Evolutionary conservation across 2,329 filamentous ascomycete genomes (phyloP), one percentile per base, ranked within the genome.

Genomic region (Aspergillus sp.): DNA sequence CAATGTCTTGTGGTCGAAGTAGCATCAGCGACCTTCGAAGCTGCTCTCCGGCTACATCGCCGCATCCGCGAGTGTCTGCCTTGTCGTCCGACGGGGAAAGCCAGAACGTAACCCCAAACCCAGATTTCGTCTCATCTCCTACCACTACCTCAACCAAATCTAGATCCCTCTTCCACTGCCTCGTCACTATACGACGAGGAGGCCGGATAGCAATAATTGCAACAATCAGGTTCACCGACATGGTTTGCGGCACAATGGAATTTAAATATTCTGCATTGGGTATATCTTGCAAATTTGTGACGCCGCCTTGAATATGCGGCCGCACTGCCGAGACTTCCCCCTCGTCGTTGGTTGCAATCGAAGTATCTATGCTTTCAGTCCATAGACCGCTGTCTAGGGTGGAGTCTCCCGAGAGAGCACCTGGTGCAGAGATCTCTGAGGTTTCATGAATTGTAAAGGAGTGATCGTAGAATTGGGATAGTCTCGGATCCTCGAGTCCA

Each of bases 91-190:
- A 54, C 2, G 78, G 73, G 4, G 81, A 75, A 2, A 96, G 77
- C 93, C 93, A 98, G 71, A 96, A 91, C 3, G 89, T 93, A 55
- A 97, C 80, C 26, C 82, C 85, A 74, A 97, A 96, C 2, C 89
- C 89, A 0, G 90, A 85, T 62, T 82, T 85, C 0, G 92, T 96
- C 51, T 96, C 90, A 71, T 98, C 93, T 5, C 90, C 93, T 1
- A 97, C 85, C 1, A 93, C 78, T 2, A 95, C 73, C 72, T 96
- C 91, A 41, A 93, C 78, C 3, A 96, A 80, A 5, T 89, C 83
- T 51, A 88, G 80, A 43, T 79, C 74, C 58, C 74, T 76, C 53
- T 76, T 78, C 67, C 78, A 79, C 6, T 80, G 78, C 11, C 76
- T 74, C 0, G 92, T 90, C 30, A 79, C 83, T 18, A 96, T 85